Evolutionary conservation across 2,329 filamentous ascomycete species (phyloP).

Genomic region (Ophiostoma ips): DNA sequence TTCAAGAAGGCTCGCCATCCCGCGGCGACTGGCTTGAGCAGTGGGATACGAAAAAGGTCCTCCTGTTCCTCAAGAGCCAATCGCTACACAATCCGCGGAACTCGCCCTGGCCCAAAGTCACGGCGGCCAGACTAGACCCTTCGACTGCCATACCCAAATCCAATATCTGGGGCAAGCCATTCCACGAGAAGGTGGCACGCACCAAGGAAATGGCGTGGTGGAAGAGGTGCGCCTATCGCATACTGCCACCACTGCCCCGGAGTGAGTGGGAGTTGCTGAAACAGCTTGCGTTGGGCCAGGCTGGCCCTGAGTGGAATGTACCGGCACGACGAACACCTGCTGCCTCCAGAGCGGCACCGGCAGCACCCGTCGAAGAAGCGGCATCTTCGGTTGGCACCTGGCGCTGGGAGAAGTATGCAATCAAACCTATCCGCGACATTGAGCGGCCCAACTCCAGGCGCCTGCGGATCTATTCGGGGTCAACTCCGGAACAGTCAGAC

Average conservation of each 20-base stretch:
- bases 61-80: conserved; percentile 29
- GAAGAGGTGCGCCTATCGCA: conserved; percentile 27
- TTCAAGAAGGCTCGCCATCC: not conserved
- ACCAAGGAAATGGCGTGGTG: conserved; percentile 35
- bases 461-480: conserved; percentile 16
- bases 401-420: conserved; percentile 31
- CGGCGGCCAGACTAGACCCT: conserved; percentile 22
- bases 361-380: not conserved
- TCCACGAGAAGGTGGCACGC: conserved; percentile 24
- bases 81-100: conserved; percentile 17
- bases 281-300: conserved; percentile 30
- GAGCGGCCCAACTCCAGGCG: conserved; percentile 25
- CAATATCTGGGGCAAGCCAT: conserved; percentile 37
- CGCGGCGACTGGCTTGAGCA: conserved; percentile 30
- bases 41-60: conserved; percentile 35
- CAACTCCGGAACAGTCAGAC: conserved; percentile 11
- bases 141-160: conserved; percentile 23
- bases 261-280: conserved; percentile 43
- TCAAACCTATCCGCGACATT: conserved; percentile 23
- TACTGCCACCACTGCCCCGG: conserved; percentile 39
- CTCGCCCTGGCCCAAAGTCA: conserved; percentile 18
- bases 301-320: conserved; percentile 23
- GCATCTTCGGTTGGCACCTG: conserved; percentile 14
- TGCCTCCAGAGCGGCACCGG: conserved; percentile 9
- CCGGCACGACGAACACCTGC: conserved; percentile 23